Conservation (phyloP, 495 filamentous ascomycete genomes). For the Diplogelasinospora grovesii region DNA sequence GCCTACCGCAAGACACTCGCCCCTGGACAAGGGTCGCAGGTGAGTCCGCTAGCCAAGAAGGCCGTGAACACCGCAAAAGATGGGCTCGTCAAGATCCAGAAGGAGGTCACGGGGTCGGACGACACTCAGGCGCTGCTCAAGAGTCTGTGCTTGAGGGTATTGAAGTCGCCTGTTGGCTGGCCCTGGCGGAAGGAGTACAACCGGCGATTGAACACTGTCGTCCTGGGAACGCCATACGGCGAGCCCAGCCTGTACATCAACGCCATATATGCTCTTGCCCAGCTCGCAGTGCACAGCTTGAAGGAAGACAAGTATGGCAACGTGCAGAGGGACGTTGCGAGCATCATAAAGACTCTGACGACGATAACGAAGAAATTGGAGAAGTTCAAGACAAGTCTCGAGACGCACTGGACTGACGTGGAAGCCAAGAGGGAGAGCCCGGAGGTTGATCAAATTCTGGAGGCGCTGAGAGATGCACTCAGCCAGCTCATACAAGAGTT, state of each 20-base stretch:
- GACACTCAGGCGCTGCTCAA: constrained; percentile 32
- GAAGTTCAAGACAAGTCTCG: constrained; percentile 51
- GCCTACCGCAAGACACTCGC: constrained; percentile 49
- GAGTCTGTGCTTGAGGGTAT: constrained; percentile 22
- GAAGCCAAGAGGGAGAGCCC: constrained; percentile 37
- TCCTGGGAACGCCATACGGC: constrained; percentile 63
- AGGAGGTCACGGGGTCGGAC: constrained; percentile 34
- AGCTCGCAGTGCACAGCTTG: constrained; percentile 64
- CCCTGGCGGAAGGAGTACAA: constrained; percentile 66
- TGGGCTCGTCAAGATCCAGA: constrained; percentile 38
- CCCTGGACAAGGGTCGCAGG: constrained; percentile 48
- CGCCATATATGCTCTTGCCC: constrained; percentile 61
- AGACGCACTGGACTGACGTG: constrained; percentile 79
- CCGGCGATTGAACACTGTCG: constrained; percentile 51
- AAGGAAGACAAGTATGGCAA: constrained; percentile 82
- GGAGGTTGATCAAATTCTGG: constrained; percentile 58
- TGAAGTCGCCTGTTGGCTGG: constrained; percentile 54
- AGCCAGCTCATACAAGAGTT: constrained; percentile 58
- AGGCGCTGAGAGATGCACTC: constrained; percentile 53
- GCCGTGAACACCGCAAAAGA: constrained; percentile 26
- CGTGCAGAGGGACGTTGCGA: constrained; percentile 70
- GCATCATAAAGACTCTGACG: constrained; percentile 65
- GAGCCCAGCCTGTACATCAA: constrained; percentile 59
- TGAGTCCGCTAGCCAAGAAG: constrained; percentile 36
- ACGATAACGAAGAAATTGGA: constrained; percentile 62